Evolutionary conservation across 2,329 filamentous ascomycete genomes (phyloP).

Genomic region (Ophiostoma novo-ulmi): DNA sequence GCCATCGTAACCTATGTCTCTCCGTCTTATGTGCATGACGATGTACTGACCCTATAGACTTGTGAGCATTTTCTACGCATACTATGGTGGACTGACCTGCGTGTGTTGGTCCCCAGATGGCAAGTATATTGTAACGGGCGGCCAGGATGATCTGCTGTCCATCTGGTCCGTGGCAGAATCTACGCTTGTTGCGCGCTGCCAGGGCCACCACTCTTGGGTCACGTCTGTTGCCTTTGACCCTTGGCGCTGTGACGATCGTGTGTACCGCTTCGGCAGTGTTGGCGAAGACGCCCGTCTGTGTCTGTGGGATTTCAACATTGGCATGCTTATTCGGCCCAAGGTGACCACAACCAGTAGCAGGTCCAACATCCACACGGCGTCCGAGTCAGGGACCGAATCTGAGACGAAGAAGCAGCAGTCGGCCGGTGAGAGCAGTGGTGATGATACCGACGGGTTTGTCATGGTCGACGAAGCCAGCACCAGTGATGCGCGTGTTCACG

Average conservation of each 20-base stretch:
- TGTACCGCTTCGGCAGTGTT: slow-evolving; percentile 92
- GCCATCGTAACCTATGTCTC: too few species aligned
- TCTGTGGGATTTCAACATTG: slow-evolving; percentile 95
- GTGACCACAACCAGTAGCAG: slow-evolving; percentile 52
- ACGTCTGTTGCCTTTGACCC: slow-evolving; percentile 90
- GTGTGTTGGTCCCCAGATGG: slow-evolving; percentile 98
- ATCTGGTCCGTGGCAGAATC: slow-evolving; percentile 83
- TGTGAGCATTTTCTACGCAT: slow-evolving; percentile 80
- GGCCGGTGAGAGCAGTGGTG: slow-evolving; percentile 41
- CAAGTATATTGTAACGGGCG: slow-evolving; percentile 90
- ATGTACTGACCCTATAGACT: slow-evolving; percentile 51
- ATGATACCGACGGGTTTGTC: slow-evolving; percentile 50
- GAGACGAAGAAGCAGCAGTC: slow-evolving; percentile 1
- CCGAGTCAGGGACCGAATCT: not conserved
- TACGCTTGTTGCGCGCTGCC: slow-evolving; percentile 81
- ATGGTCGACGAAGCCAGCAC: slow-evolving; percentile 26
- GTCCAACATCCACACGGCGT: slow-evolving; percentile 17
- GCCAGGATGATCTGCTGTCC: slow-evolving; percentile 91
- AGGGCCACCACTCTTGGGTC: slow-evolving; percentile 95
- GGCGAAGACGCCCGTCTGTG: slow-evolving; percentile 88
- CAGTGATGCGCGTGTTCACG: slow-evolving; percentile 60
- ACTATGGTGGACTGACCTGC: slow-evolving; percentile 88
- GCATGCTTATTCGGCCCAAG: slow-evolving; percentile 90
- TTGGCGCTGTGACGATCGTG: slow-evolving; percentile 92
- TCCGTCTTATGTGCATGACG: not conserved